phyloP scores from a whole-genome alignment of 2,329 filamentous ascomycete species.

The Moelleriella libera region DNA sequence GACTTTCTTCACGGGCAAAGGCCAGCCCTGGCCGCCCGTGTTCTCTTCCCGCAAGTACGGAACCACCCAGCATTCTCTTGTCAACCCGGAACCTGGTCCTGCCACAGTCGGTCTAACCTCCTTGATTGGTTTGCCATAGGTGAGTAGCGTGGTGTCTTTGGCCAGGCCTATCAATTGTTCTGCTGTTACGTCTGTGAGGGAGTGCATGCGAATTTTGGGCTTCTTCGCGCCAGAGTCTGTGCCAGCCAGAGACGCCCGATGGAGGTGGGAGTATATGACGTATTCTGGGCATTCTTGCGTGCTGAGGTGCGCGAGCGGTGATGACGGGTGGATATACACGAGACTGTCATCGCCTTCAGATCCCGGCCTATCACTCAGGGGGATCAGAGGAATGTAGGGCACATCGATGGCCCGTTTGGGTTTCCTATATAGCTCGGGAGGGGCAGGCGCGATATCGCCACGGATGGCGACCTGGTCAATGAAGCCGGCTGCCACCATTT shows the following conservation, averaged over 20 bases:
- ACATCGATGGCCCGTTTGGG: conserved; percentile 83
- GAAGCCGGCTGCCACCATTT: conserved; percentile 85
- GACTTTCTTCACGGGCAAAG: conserved; percentile 72
- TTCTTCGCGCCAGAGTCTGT: conserved; percentile 33
- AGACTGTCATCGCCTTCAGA: conserved; percentile 39
- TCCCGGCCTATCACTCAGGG: conserved; percentile 34
- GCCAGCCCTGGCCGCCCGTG: conserved; percentile 60
- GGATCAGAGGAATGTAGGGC: conserved; percentile 75
- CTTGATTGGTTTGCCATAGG: conserved; percentile 83
- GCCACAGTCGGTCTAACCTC: conserved; percentile 43
- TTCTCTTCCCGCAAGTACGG: conserved; percentile 61
- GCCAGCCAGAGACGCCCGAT: conserved; percentile 41
- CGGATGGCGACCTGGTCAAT: conserved; percentile 90
- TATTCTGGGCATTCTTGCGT: conserved; percentile 70
- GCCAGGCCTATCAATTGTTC: conserved; percentile 66
- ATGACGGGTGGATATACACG: conserved; percentile 81
- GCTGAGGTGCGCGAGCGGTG: conserved; percentile 58
- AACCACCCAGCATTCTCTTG: conserved; percentile 70
- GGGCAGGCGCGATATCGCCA: conserved; percentile 67
- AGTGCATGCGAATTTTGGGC: conserved; percentile 73
- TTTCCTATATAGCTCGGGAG: conserved; percentile 51
- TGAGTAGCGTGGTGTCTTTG: conserved; percentile 70
- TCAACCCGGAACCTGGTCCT: conserved; percentile 21
- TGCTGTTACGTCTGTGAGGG: conserved; percentile 66
- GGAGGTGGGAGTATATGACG: conserved; percentile 76